Evolutionary conservation across 805 yeast genomes (phyloP).

Genomic region (Candida ficus): DNA sequence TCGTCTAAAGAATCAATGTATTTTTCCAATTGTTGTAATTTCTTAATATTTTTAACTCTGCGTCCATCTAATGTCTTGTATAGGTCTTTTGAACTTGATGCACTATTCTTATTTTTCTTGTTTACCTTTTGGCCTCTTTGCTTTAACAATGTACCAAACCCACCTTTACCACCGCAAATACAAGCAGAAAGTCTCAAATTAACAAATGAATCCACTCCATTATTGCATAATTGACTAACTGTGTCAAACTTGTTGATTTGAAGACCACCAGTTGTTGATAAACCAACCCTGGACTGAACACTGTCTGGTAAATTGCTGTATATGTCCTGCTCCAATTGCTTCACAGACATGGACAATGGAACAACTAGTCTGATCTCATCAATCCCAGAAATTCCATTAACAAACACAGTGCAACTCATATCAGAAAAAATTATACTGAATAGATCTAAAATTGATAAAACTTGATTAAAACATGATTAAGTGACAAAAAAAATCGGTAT

Average conservation of each 20-base stretch:
- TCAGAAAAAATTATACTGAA: no score
- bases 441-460: no score
- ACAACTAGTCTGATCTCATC: slow-evolving; percentile 10
- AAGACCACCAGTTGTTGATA: slow-evolving; percentile 14
- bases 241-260: slow-evolving; percentile 7
- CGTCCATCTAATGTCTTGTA: slow-evolving; percentile 38
- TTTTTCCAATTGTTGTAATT: slow-evolving; percentile 32
- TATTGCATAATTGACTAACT: slow-evolving; percentile 8
- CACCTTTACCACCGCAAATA: slow-evolving; percentile 50
- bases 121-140: slow-evolving; percentile 36
- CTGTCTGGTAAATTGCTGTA: slow-evolving; percentile 8
- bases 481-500: no score
- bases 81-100: slow-evolving; percentile 26
- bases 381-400: slow-evolving; percentile 15
- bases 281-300: slow-evolving; percentile 1
- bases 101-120: slow-evolving; percentile 20
- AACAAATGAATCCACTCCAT: no score
- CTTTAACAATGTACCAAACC: slow-evolving; percentile 39
- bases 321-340: slow-evolving; percentile 5
- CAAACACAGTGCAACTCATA: slow-evolving; percentile 12
- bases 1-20: slow-evolving; percentile 17
- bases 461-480: no score
- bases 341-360: not conserved
- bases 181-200: slow-evolving; percentile 30
- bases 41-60: slow-evolving; percentile 31